Conservation (phyloP, 257 asterid genomes). For the Catharanthus roseus region DNA sequence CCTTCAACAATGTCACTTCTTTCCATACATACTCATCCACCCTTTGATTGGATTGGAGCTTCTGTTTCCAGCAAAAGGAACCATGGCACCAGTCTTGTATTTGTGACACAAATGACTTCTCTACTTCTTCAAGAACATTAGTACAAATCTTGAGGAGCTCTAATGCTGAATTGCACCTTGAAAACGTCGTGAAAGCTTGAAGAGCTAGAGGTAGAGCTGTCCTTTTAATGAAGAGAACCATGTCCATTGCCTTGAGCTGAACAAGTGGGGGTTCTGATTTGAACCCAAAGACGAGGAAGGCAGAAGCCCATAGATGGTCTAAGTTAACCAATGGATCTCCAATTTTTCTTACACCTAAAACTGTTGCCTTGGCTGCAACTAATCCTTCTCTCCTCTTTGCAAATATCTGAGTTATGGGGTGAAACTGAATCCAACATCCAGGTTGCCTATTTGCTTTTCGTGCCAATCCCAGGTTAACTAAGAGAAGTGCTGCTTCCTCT, state of each 20-base stretch:
- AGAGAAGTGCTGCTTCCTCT: slow-evolving; percentile 62
- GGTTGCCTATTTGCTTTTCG: slow-evolving; percentile 48
- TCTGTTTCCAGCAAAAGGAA: slow-evolving; percentile 78
- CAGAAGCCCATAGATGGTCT: slow-evolving; percentile 81
- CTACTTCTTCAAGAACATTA: slow-evolving; percentile 77
- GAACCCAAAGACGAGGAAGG: slow-evolving; percentile 78
- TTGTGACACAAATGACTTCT: slow-evolving; percentile 70
- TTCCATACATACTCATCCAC: slow-evolving; percentile 89
- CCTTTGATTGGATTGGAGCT: slow-evolving; percentile 46
- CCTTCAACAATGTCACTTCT: slow-evolving; percentile 70
- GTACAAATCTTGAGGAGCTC: slow-evolving; percentile 90
- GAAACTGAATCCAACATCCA: slow-evolving; percentile 78
- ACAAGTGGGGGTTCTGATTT: slow-evolving; percentile 69
- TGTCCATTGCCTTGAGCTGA: slow-evolving; percentile 68
- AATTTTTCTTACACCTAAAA: slow-evolving; percentile 49
- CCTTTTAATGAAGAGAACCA: slow-evolving; percentile 55
- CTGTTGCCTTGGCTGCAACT: slow-evolving; percentile 49
- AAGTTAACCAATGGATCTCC: slow-evolving; percentile 38
- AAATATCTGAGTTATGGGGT: slow-evolving; percentile 58
- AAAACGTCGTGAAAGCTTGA: slow-evolving; percentile 50
- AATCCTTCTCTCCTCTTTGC: slow-evolving; percentile 43
- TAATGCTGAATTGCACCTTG: slow-evolving; percentile 71
- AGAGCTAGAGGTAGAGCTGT: slow-evolving; percentile 73
- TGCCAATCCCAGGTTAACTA: slow-evolving; percentile 66
- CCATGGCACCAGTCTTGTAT: slow-evolving; percentile 80